Conservation (phyloP, 1,284 basidiomycete genomes). For the Cutaneotrichosporon spelunceum region DNA sequence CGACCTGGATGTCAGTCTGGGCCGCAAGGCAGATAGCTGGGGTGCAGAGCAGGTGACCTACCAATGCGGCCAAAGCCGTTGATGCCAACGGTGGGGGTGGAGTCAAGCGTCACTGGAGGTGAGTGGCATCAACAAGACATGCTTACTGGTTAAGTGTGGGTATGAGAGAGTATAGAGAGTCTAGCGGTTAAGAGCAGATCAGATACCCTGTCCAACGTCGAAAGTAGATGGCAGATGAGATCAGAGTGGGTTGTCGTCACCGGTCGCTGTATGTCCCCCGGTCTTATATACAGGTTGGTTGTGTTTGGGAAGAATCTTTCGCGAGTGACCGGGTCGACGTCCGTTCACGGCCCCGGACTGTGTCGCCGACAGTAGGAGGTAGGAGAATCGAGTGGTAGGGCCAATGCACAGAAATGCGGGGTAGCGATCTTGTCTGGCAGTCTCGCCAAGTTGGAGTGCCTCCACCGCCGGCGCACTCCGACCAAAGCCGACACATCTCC, state of each 20-base stretch:
- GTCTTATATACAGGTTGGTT: background rate
- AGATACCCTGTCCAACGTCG: too few relatives aligned
- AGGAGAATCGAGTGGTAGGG: background rate
- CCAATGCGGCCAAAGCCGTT: slow-evolving; percentile 53
- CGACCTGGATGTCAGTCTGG: slow-evolving; percentile 21
- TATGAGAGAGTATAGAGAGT: background rate
- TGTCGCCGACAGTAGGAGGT: slow-evolving; percentile 2
- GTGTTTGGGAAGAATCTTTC: background rate
- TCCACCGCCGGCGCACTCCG: slow-evolving; percentile 5
- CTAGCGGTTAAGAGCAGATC: background rate
- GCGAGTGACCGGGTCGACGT: background rate
- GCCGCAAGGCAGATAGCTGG: background rate
- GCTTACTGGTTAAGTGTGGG: slow-evolving; percentile 11
- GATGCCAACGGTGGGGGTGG: slow-evolving; percentile 44
- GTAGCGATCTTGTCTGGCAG: background rate
- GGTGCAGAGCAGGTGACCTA: slow-evolving; percentile 3
- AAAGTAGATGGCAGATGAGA: background rate
- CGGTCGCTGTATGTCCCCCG: background rate
- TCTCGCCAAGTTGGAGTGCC: background rate
- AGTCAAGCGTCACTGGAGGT: slow-evolving; percentile 9
- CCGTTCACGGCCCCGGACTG: background rate
- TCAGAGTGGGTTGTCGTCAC: slow-evolving; percentile 1
- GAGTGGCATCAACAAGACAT: background rate
- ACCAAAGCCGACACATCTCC: slow-evolving; percentile 6
- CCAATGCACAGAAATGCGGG: slow-evolving; percentile 4